Evolutionary conservation across 306 rosid genomes (phyloP).

Genomic region (Herpetospermum pedunculosum): DNA sequence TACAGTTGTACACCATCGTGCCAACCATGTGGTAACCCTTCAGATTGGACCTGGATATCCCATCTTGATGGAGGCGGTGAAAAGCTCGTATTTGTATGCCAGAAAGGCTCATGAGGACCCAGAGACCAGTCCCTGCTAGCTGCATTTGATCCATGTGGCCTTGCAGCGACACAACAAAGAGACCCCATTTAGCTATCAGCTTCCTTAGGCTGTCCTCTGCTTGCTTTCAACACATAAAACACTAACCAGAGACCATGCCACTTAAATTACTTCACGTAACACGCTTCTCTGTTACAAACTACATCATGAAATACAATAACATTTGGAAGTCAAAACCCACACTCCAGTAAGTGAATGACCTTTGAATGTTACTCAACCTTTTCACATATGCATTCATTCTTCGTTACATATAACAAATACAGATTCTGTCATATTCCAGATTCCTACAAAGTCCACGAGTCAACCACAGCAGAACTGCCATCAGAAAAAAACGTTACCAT

Average conservation of each 20-base stretch:
- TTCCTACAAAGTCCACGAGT: neutral
- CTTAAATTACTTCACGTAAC: neutral
- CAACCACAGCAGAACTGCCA: neutral
- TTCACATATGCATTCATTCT: neutral
- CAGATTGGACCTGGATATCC: slow-evolving; percentile 77
- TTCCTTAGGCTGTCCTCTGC: slow-evolving; percentile 26
- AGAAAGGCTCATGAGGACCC: slow-evolving; percentile 80
- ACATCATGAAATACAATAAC: neutral
- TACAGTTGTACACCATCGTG: slow-evolving; percentile 40
- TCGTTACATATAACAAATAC: neutral
- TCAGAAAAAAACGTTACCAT: neutral
- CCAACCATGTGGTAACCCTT: slow-evolving; percentile 44
- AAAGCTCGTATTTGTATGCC: slow-evolving; percentile 86
- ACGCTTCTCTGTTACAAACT: neutral
- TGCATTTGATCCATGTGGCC: slow-evolving; percentile 94
- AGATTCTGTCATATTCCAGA: neutral
- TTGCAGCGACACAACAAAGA: slow-evolving; percentile 98
- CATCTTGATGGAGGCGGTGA: slow-evolving; percentile 69
- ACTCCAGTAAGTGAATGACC: neutral
- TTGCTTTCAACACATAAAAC: slow-evolving; percentile 23
- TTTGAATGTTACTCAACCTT: neutral
- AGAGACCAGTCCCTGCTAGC: slow-evolving; percentile 87
- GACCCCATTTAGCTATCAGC: slow-evolving; percentile 94
- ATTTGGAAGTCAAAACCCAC: neutral
- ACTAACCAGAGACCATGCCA: slow-evolving; percentile 8